A percentile compares a stretch with the other conserved stretches of the same genome.
These are phyloP conservation scores for Kluyveromyces sp. DNA, from an alignment of 1,139 yeast species.

Conservation along the genomic window DNA sequence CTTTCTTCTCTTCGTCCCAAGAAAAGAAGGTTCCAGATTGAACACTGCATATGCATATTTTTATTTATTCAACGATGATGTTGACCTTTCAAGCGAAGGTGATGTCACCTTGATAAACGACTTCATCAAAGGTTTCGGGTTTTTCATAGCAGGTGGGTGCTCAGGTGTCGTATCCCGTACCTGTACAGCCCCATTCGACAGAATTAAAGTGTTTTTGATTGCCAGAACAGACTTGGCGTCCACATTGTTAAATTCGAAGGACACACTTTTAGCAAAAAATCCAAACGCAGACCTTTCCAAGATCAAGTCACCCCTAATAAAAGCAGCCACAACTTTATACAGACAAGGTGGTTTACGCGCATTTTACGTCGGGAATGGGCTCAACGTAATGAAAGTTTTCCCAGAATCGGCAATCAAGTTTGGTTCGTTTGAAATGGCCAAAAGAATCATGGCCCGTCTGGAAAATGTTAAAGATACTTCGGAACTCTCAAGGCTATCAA, in stretches of 20 bases:
- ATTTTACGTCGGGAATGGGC: conserved; percentile 91
- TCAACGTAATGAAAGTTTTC: conserved; percentile 86
- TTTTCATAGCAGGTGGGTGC: conserved; percentile 87
- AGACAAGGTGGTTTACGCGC: conserved; percentile 81
- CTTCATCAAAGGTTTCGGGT: conserved; percentile 76
- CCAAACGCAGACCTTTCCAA: conserved; percentile 32
- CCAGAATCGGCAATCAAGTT: conserved; percentile 98
- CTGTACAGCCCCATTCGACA: conserved; percentile 93
- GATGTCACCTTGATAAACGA: conserved; percentile 81
- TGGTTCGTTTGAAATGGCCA: conserved; percentile 88
- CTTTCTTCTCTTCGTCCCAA: conserved; percentile 73
- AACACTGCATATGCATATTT: conserved; percentile 70
- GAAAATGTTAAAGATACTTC: conserved; percentile 74
- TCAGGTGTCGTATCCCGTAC: conserved; percentile 97
- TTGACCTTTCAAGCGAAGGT: conserved; percentile 75
- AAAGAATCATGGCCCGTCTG: conserved; percentile 60
- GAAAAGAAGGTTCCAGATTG: conserved; percentile 59
- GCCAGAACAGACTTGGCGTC: conserved; percentile 82
- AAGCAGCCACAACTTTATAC: conserved; percentile 78
- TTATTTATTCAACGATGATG: conserved; percentile 58
- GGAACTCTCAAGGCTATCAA: conserved; percentile 65
- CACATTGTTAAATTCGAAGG: conserved; percentile 53
- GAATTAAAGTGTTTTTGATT: conserved; percentile 85
- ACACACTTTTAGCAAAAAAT: conserved; percentile 37
- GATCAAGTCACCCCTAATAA: conserved; percentile 59